Percentiles rank a stretch among this genome's conserved stretches.
phyloP scores from a whole-genome alignment of 2,329 filamentous ascomycete genomes.

The Cercospora sesami region DNA sequence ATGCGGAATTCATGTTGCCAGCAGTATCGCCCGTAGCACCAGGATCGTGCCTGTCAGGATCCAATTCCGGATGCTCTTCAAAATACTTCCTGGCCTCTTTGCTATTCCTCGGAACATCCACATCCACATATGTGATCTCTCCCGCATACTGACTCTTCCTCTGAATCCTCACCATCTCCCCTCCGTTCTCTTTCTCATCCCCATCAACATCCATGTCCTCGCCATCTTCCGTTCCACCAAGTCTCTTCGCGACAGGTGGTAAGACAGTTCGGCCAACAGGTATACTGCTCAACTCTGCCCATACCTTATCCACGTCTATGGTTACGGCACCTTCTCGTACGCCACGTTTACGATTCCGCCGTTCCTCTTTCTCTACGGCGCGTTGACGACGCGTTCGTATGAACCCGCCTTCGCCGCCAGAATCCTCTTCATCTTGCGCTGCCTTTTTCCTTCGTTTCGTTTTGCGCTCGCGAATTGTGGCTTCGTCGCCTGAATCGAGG shows the following conservation, averaged over 20 bases:
- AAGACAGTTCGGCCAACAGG: conserved; percentile 34
- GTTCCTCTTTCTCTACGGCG: conserved; percentile 51
- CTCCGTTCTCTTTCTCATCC: conserved; percentile 30
- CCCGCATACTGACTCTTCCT: conserved; percentile 60
- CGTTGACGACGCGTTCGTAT: conserved; percentile 57
- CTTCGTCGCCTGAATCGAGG: conserved; percentile 58
- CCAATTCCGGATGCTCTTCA: conserved; percentile 41
- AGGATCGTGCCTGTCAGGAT: conserved; percentile 22
- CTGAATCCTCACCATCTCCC: conserved; percentile 56
- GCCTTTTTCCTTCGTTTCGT: conserved; percentile 43
- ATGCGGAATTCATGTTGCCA: conserved; percentile 21
- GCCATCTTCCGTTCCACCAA: conserved; percentile 6
- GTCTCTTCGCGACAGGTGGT: conserved; percentile 12
- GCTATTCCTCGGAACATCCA: conserved; percentile 54
- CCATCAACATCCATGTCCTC: conserved; percentile 28
- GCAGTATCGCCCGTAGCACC: conserved; percentile 26
- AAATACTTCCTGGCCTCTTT: conserved; percentile 58
- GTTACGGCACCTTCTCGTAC: conserved; percentile 49
- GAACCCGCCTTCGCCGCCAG: conserved; percentile 52
- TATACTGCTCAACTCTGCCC: conserved; percentile 52
- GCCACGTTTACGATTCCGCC: conserved; percentile 49
- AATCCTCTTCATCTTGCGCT: conserved; percentile 34
- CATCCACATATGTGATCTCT: conserved; percentile 55
- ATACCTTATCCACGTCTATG: conserved; percentile 57
- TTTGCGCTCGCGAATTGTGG: conserved; percentile 53